phyloP scores from a whole-genome alignment of 2,329 filamentous ascomycete species.

The Fusarium torulosum region DNA sequence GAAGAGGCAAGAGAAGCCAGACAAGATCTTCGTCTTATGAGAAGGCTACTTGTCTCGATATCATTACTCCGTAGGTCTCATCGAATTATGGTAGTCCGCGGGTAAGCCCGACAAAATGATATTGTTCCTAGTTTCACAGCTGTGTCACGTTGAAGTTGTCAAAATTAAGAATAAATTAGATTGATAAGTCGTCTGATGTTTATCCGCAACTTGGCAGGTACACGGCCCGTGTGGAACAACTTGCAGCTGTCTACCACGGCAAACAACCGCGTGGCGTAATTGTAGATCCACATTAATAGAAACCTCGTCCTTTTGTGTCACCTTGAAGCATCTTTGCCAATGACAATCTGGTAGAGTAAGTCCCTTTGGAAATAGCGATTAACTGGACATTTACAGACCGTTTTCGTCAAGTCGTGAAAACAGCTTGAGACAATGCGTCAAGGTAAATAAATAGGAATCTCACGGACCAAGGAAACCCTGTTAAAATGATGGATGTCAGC shows the following conservation, averaged over 20 bases:
- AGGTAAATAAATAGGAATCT: background rate
- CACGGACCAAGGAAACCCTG: background rate
- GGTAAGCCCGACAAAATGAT: background rate
- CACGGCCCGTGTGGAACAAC: background rate
- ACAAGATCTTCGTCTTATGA: background rate
- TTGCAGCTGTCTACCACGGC: background rate
- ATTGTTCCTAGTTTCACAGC: background rate
- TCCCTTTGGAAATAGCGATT: background rate
- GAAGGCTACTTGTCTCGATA: background rate
- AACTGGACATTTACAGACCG: background rate
- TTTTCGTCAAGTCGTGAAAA: background rate
- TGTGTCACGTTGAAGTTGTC: background rate
- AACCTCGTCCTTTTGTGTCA: background rate
- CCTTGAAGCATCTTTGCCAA: background rate
- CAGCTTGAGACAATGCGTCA: background rate
- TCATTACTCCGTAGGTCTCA: background rate
- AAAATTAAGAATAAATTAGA: background rate
- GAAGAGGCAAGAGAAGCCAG: too few relatives aligned
- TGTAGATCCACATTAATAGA: background rate
- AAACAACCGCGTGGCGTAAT: background rate
- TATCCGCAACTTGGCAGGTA: background rate
- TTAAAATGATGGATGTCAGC: slow-evolving; percentile 3
- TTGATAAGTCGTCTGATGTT: background rate
- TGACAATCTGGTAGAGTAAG: background rate
- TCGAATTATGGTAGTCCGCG: background rate